Base-by-base conservation (phyloP, 306 rosid genomes). In the Calophaca sinica region DNA sequence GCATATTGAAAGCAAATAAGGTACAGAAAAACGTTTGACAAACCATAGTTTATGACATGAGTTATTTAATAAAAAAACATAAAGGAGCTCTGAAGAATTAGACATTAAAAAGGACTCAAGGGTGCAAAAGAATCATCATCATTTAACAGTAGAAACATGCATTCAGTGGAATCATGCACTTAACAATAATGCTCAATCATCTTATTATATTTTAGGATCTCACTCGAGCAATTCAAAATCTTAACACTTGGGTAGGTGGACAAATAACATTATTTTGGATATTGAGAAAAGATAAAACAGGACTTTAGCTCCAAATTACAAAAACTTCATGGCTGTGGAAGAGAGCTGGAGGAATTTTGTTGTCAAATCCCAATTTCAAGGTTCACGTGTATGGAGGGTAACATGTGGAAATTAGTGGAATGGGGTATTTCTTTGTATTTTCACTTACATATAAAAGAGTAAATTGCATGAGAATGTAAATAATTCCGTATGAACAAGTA, bases 401-500 rank as follows among this genome's bases (percentile, higher is more conserved):
- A 64, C 68, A 65, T 50, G 10, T 8, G 41, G 13, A 46, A 54
- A 63, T 39, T 63, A 75, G 49, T 4, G 31, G 58, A 69, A 55
- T 55, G 64, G 35, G 39, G 62, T 20, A 79, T 45, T 64, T 36
- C 50, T 32, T 5, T 42, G 77, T 31, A 42, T 6, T 6, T 2
- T 38, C 14, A 54, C 55, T 42, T 7, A 9, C 11, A 33, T 11
- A 57, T 35, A 60, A 38, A 62, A 39, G 38, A 72, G 63, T n/a
- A 64, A 42, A 32, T 60, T 44, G 71, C 9, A 36, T 20, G 20
- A 26, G 33, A 73, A 72, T 9, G 48, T 12, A 4, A 39, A 49
- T 68, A 59, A 64, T 62, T 39, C 71, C 67, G 28, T 64, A 54
- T 73, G 62, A 57, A 80, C 32, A 79, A 64, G 59, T 66, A 13